Conservation (phyloP, 2,329 filamentous ascomycete genomes). For the Fusarium albidum region DNA sequence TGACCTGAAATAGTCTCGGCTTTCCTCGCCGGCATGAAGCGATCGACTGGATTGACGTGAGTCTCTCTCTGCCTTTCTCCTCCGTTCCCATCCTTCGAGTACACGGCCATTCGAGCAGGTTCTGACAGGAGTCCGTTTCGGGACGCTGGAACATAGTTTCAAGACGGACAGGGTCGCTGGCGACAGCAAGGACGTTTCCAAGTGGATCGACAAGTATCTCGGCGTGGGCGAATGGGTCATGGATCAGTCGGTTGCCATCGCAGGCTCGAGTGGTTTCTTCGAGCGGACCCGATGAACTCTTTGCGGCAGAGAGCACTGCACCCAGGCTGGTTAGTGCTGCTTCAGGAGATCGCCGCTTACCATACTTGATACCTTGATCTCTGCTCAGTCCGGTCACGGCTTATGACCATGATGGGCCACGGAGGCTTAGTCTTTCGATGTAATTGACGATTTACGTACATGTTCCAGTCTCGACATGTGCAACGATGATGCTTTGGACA, state of each 20-base stretch:
- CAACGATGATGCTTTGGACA: constrained; percentile 1
- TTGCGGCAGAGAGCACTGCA: not conserved
- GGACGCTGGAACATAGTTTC: constrained; percentile 73
- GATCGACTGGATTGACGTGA: constrained; percentile 97
- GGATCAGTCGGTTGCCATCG: constrained; percentile 94
- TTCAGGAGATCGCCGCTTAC: constrained; percentile 1
- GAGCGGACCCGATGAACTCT: constrained; percentile 78
- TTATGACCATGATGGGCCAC: not conserved
- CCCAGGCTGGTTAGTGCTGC: not conserved
- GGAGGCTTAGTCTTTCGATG: not conserved
- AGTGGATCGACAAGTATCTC: constrained; percentile 93
- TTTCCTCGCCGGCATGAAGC: constrained; percentile 95
- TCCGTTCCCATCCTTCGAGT: not conserved
- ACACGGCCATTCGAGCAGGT: constrained; percentile 2
- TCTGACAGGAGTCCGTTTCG: constrained; percentile 45
- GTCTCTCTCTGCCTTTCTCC: constrained; percentile 53
- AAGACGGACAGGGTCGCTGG: constrained; percentile 82
- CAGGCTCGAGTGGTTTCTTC: constrained; percentile 88
- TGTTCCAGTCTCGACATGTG: not conserved
- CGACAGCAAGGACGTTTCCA: constrained; percentile 83
- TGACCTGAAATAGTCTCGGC: constrained; percentile 76
- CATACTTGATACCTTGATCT: constrained; percentile 28
- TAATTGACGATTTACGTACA: constrained; percentile 25
- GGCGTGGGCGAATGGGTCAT: constrained; percentile 97
- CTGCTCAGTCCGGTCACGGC: constrained; percentile 14